Conservation (phyloP, 108 stramenopile species). For the Parietichytrium sp. region DNA sequence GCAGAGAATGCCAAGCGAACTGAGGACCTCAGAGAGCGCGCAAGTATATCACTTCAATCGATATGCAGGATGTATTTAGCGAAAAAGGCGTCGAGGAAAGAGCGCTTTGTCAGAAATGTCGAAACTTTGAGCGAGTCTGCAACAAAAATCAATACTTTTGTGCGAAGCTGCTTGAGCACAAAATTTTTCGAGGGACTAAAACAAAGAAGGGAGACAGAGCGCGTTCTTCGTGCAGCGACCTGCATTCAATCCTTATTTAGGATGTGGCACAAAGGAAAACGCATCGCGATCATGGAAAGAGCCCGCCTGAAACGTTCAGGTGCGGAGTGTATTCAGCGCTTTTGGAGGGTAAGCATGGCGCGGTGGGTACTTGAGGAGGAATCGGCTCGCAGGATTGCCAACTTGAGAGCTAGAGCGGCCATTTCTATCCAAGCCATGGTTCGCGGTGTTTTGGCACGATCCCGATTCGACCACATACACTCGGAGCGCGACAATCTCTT, state of each 20-base stretch:
- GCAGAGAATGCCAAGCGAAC: conserved; percentile 34
- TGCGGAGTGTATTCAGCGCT: not conserved
- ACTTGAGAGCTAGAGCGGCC: not conserved
- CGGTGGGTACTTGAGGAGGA: too few relatives aligned
- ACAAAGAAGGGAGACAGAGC: not conserved
- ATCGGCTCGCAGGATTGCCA: not conserved
- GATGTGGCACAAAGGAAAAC: conserved; percentile 23
- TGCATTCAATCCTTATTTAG: not conserved
- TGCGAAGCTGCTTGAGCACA: not conserved
- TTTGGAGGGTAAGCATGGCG: not conserved
- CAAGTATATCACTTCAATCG: conserved; percentile 2
- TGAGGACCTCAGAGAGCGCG: not conserved
- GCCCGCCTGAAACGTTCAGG: not conserved
- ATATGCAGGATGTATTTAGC: not conserved
- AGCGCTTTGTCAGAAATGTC: not conserved
- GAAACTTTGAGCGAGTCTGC: not conserved
- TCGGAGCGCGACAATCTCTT: not conserved
- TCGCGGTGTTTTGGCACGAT: not conserved
- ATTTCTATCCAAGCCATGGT: not conserved
- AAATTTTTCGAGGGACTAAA: not conserved
- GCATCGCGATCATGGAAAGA: not conserved
- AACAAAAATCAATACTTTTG: not conserved
- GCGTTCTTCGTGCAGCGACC: not conserved
- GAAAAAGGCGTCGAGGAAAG: not conserved
- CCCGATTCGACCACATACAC: not conserved